Percentiles rank a stretch among this genome's conserved stretches.
phyloP scores from a whole-genome alignment of 305 asterid species.

The Solanum chacoense region DNA sequence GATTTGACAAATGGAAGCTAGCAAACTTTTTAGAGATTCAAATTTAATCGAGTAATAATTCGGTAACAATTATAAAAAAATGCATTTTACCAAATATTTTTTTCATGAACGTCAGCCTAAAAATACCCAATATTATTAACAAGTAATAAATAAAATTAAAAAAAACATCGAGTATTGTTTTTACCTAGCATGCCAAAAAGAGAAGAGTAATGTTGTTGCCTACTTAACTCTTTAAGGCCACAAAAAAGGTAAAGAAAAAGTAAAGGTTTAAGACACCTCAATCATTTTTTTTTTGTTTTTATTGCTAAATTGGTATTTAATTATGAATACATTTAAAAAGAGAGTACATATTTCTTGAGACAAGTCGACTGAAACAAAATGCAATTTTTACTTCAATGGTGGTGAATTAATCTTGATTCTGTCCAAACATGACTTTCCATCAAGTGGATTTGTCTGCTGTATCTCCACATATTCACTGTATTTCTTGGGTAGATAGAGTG shows the following conservation, averaged over 20 bases:
- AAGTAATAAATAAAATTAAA: too few species aligned
- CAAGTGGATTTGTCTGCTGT: constrained; percentile 21
- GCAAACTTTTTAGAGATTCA: background rate
- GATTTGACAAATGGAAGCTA: background rate
- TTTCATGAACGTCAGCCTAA: background rate
- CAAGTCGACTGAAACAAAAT: background rate
- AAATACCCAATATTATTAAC: background rate
- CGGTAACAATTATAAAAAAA: background rate
- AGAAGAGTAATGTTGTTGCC: background rate
- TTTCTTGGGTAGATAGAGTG: constrained; percentile 11
- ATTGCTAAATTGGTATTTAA: background rate
- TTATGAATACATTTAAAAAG: background rate
- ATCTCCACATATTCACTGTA: constrained; percentile 18
- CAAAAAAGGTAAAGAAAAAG: background rate
- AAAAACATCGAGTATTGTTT: too few species aligned
- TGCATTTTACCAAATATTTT: background rate
- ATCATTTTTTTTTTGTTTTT: too few species aligned
- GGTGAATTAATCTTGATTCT: constrained; percentile 4
- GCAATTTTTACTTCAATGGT: background rate
- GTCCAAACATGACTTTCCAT: constrained; percentile 20
- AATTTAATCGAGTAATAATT: background rate
- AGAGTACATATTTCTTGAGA: background rate
- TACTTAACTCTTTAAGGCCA: background rate
- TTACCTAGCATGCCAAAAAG: background rate
- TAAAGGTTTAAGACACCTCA: background rate